Percentiles rank a stretch among this genome's conserved stretches.
phyloP scores from a whole-genome alignment of 345 rosid genomes.

The Moringa oleifera region DNA sequence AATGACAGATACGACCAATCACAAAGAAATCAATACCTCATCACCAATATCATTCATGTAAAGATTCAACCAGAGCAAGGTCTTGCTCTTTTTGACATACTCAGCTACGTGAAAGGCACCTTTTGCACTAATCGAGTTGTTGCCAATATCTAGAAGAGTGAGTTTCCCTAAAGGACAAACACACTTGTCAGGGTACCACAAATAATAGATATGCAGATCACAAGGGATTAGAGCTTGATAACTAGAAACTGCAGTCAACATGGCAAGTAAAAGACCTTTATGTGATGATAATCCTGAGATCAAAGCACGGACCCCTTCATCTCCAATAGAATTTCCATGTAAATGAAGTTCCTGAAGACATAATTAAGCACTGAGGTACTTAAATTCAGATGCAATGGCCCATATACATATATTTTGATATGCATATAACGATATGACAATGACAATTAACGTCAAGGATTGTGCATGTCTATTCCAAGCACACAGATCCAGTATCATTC shows the following conservation, averaged over 20 bases:
- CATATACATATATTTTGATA: neutral
- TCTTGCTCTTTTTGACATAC: constrained; percentile 81
- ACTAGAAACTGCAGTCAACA: constrained; percentile 4
- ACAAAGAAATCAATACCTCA: constrained; percentile 48
- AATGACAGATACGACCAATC: neutral
- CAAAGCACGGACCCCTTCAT: constrained; percentile 83
- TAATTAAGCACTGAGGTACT: constrained; percentile 5
- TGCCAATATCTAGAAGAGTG: constrained; percentile 78
- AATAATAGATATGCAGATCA: constrained; percentile 1
- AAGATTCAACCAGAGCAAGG: constrained; percentile 87
- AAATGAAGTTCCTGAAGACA: constrained; percentile 77
- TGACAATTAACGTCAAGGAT: neutral
- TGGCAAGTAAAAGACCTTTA: constrained; percentile 49
- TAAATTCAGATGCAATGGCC: neutral
- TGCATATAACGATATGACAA: too few species aligned
- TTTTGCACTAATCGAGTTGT: constrained; percentile 78
- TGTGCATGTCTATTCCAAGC: neutral
- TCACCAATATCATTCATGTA: constrained; percentile 98
- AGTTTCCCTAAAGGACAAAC: constrained; percentile 49
- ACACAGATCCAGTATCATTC: neutral
- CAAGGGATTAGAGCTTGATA: constrained; percentile 2
- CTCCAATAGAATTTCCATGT: constrained; percentile 94
- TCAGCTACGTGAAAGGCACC: constrained; percentile 84
- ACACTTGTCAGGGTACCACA: constrained; percentile 15
- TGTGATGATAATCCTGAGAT: constrained; percentile 80